phyloP scores from a whole-genome alignment of 441 rosid genomes.

The Bruguiera hainesii region DNA sequence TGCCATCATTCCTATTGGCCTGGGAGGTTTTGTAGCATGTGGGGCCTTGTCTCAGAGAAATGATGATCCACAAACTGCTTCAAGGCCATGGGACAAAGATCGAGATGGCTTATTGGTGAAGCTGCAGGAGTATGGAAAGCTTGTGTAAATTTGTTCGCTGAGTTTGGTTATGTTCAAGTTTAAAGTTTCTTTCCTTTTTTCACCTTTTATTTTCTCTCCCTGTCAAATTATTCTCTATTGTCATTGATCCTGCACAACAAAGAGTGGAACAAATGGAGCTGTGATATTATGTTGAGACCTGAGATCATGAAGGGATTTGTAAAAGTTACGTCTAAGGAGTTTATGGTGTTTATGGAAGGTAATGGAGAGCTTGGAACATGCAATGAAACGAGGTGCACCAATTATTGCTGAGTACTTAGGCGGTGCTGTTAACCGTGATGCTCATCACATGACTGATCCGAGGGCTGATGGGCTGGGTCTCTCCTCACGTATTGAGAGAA shows the following conservation, averaged over 20 bases:
- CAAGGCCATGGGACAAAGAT: slow-evolving; percentile 95
- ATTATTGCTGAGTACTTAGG: slow-evolving; percentile 95
- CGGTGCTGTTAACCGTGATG: slow-evolving; percentile 97
- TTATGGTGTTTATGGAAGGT: slow-evolving; percentile 40
- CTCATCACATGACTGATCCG: slow-evolving; percentile 99
- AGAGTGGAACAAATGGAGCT: neutral
- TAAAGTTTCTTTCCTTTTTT: neutral
- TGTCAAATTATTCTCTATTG: neutral
- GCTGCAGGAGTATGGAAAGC: slow-evolving; percentile 97
- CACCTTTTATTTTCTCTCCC: neutral
- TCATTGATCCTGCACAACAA: neutral
- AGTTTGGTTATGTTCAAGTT: neutral
- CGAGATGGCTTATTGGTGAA: slow-evolving; percentile 98
- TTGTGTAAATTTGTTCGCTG: slow-evolving; percentile 3
- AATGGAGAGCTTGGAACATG: slow-evolving; percentile 98
- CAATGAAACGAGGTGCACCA: slow-evolving; percentile 87
- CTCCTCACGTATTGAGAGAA: slow-evolving; percentile 87
- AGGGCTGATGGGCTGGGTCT: slow-evolving; percentile 99
- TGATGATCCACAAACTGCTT: slow-evolving; percentile 92
- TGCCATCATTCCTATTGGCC: slow-evolving; percentile 88
- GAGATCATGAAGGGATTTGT: neutral
- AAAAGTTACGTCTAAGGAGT: neutral
- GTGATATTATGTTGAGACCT: neutral
- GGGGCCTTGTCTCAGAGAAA: slow-evolving; percentile 96
- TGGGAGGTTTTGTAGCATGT: slow-evolving; percentile 96